phyloP scores from a whole-genome alignment of 306 rosid species.

The Bauhinia variegata region DNA sequence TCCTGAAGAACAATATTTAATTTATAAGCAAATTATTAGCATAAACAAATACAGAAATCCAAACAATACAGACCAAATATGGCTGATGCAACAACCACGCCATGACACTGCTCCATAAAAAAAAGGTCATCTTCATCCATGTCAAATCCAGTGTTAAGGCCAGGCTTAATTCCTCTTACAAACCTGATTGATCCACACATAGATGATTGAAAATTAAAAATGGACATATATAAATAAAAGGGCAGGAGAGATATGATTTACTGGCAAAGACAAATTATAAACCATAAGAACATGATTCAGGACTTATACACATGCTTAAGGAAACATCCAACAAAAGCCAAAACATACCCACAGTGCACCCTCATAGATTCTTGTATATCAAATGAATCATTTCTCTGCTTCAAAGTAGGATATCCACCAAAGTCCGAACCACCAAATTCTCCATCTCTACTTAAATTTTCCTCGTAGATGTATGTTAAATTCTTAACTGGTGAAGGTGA shows the following conservation, averaged over 20 bases:
- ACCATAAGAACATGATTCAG: constrained; percentile 24
- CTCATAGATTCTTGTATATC: constrained; percentile 77
- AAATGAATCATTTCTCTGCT: constrained; percentile 72
- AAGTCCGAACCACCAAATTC: constrained; percentile 94
- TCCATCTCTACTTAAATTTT: constrained; percentile 62
- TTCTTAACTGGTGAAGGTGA: constrained; percentile 78
- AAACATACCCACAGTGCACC: constrained; percentile 87
- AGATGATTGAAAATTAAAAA: constrained; percentile 38
- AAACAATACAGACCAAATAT: constrained; percentile 65
- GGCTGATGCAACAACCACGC: constrained; percentile 94
- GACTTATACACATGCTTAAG: neutral
- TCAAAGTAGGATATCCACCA: constrained; percentile 93
- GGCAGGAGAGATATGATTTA: neutral
- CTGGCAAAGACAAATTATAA: constrained; percentile 11
- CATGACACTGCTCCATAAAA: constrained; percentile 81
- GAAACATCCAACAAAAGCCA: constrained; percentile 14
- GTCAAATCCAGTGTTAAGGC: constrained; percentile 81
- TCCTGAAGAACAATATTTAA: constrained; percentile 51
- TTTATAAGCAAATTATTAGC: constrained; percentile 36
- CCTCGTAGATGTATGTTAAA: constrained; percentile 65
- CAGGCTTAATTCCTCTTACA: constrained; percentile 74
- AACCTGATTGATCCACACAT: constrained; percentile 60
- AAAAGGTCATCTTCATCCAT: constrained; percentile 72
- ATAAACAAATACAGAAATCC: constrained; percentile 15
- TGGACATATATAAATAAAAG: constrained; percentile 24